Evolutionary conservation across 257 asterid genomes (phyloP), one percentile per base, ranked within the genome.

Genomic region (Solanum virginianum): DNA sequence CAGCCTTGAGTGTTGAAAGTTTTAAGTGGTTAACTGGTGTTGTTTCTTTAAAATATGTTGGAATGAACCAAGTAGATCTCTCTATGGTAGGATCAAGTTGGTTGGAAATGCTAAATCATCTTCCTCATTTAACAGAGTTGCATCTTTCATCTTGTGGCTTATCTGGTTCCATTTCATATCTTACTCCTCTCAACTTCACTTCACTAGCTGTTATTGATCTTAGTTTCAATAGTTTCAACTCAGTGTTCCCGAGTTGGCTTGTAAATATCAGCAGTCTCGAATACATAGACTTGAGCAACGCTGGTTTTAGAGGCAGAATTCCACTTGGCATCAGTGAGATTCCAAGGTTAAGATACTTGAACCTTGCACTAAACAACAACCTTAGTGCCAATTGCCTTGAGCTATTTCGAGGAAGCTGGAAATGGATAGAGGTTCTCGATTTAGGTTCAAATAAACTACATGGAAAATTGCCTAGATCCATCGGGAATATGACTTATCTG

Each of bases 191-290:
- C 54, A 92, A 90, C 66, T 86, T 90, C 72, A 88, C 93, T 65
- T 91, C 94, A 32, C 89, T 92, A 41, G 85, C 91, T 79, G 86
- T 87, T n/a, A 65, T 92, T 24, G 92, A 92, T 88, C 92, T 91
- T 36, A 89, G 91, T 83, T 17, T 81, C 17, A 92, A 91, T 75
- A 29, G 79, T 15, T 86, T 92, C 77, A 66, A 83, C 56, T 89
- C 92, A 4, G 9, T 45, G 80, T 89, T 92, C 53, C 94, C 92
- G 0, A 41, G 87, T 84, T 92, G 95, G 95, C 83, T 91, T 8
- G 90, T 71, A n/a, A 91, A 92, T 75, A 77, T 89, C 41, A 88
- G 87, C 84, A 89, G 84, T 88, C 94, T 92, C 43, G 92, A 80
- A 54, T 66, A 88, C 86, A 86, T 89, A 60, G 91, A 90, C 75